Evolutionary conservation across 2,329 filamentous ascomycete species (phyloP), one percentile per base, ranked within the genome.

Genomic region (Fusarium virguliforme): DNA sequence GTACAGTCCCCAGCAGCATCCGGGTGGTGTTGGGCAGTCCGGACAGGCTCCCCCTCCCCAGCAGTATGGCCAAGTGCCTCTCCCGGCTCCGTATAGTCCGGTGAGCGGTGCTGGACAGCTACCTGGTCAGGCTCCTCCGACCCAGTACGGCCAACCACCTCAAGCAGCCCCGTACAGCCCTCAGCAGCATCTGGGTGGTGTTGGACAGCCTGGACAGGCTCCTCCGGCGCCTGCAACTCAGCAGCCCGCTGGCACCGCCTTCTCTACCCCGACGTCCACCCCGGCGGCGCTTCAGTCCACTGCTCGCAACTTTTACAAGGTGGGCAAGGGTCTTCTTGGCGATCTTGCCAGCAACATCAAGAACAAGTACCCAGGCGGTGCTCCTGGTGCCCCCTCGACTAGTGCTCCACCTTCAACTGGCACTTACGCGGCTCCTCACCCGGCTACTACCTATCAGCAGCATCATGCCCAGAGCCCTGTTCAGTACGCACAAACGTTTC

Each of bases 321-420:
- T 62, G 0, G 64, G 68, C n/a, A 71, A 71, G 4, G 68, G 68
- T 0, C 40, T 71, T 1, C 10, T 71, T 0, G 68, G 68, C 6
- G 68, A 65, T 12, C 57, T 71, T 0, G 68, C 68, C 1, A 71
- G 56, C 15, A 71, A 68, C 53, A 71, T 71, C 40, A 71, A 71
- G 34, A 59, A 57, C 4, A 71, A 71, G 26, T 70, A 70, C 24
- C 68, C 68, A 3, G 10, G 62, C n/a, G 13, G 53, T n/a, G 3
- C 58, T 7, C 30, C 8, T 8, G 9, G 37, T 0, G 15, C 26
- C 8, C 6, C 43, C 15, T 28, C 51, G 13, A 6, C 51, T 2
- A 37, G 51, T 38, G 50, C 50, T 24, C 30, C 30, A 1, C 34
- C 51, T 54, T 22, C 61, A 8, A 9, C 50, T 22, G 10, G 22